Percentiles rank a stretch among this genome's conserved stretches.
Evolutionary conservation across 2,329 filamentous ascomycete genomes (phyloP).

Genomic region (Fusarium albosuccineum): DNA sequence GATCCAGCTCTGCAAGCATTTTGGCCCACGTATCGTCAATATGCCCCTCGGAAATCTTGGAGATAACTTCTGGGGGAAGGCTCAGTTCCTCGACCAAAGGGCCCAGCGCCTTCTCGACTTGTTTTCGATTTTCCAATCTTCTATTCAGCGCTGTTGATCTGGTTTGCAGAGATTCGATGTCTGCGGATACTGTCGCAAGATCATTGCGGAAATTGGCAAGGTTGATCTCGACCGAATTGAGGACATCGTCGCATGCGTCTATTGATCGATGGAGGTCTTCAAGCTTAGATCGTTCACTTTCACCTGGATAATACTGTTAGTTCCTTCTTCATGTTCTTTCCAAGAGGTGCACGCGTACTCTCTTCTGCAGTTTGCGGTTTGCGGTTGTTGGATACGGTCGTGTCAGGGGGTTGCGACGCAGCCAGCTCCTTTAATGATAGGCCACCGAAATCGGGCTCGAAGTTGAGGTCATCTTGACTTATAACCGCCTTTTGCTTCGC

Average conservation of each 20-base stretch:
- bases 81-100: slow-evolving; percentile 93
- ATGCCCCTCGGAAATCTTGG: slow-evolving; percentile 86
- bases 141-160: slow-evolving; percentile 86
- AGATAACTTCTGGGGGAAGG: slow-evolving; percentile 85
- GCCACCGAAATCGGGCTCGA: slow-evolving; percentile 82
- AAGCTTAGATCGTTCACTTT: slow-evolving; percentile 85
- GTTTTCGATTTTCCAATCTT: slow-evolving; percentile 87
- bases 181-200: slow-evolving; percentile 89
- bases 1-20: slow-evolving; percentile 86
- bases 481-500: slow-evolving; percentile 45
- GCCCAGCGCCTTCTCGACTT: slow-evolving; percentile 87
- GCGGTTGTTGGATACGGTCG: slow-evolving; percentile 49
- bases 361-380: slow-evolving; percentile 76
- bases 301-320: slow-evolving; percentile 63
- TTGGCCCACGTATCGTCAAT: slow-evolving; percentile 93
- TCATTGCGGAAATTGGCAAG: slow-evolving; percentile 94
- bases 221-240: slow-evolving; percentile 93
- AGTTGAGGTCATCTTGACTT: slow-evolving; percentile 67
- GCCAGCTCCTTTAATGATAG: slow-evolving; percentile 82
- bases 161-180: slow-evolving; percentile 93
- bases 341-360: slow-evolving; percentile 65
- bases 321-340: neutral
- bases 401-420: slow-evolving; percentile 48
- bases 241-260: slow-evolving; percentile 88
- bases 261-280: slow-evolving; percentile 94